phyloP scores from a whole-genome alignment of 257 asterid genomes.

The Jacaranda copaia region DNA sequence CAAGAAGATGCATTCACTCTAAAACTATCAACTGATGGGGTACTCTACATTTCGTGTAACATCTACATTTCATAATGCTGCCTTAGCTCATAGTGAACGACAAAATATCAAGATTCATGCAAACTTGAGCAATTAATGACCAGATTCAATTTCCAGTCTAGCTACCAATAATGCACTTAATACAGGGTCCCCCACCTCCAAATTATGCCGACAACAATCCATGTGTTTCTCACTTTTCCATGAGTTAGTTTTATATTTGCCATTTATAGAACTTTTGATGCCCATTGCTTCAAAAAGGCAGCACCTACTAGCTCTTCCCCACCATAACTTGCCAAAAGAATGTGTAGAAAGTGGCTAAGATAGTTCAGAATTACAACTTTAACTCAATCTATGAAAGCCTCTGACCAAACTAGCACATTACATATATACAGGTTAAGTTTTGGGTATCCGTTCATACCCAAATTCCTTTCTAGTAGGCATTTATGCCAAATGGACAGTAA shows the following conservation, averaged over 20 bases:
- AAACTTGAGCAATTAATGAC: background rate
- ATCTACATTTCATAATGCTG: background rate
- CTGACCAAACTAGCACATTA: background rate
- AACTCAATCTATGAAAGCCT: conserved; percentile 1
- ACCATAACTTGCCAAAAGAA: conserved; percentile 3
- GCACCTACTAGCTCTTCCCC: background rate
- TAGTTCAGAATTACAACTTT: background rate
- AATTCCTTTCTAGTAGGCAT: background rate
- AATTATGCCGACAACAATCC: background rate
- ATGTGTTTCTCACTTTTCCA: background rate
- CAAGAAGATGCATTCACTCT: background rate
- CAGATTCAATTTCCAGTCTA: background rate
- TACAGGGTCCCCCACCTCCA: background rate
- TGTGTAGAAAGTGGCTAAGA: background rate
- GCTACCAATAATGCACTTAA: conserved; percentile 1
- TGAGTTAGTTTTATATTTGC: background rate
- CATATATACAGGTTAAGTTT: background rate
- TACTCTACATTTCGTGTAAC: background rate
- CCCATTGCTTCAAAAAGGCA: background rate
- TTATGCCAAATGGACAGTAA: background rate
- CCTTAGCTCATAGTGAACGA: conserved; percentile 4
- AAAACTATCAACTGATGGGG: background rate
- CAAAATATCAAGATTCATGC: conserved; percentile 9
- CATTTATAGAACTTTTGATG: background rate
- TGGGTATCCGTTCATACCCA: background rate